Evolutionary conservation across 768 basidiomycete genomes (phyloP), one percentile per base, ranked within the genome.

Genomic region (Coprinellus micaceus): DNA sequence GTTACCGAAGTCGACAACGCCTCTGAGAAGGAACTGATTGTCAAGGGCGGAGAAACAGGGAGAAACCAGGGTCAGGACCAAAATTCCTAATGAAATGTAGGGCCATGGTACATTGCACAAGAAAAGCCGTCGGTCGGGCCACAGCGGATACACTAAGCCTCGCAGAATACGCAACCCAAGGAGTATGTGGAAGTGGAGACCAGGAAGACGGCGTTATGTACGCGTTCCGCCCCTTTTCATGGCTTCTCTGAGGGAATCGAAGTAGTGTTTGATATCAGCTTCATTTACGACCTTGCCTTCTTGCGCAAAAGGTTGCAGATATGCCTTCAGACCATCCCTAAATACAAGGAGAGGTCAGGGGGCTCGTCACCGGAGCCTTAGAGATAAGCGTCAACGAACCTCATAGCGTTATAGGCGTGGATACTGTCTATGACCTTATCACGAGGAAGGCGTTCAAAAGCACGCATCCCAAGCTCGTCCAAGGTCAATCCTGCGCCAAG

Each of bases 371-470:
- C 46, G 19, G 36, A 39, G 30, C 29, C 15, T 13, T 19, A 22
- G 46, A 29, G 29, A 21, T 15, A 39, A 25, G 25, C 24, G 22
- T 58, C 48, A 21, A 69, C 81, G 51, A 60, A 91, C 91, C 88
- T 78, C 89, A 94, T 86, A 55, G 80, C 75, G 61, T 92, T 91
- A 71, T 89, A 93, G 4, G 89, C 91, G 55, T 84, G 82, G 22
- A 93, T 91, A 1, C 91, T 88, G 62, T 94, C 88, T 54, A 94
- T 82, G 4, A 90, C 89, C 53, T 79, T 82, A 48, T 91, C 91
- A 55, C 91, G 84, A 33, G 91, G 91, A 26, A 93, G 66, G 50
- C 81, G 78, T 53, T 79, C 75, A 9, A 94, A 71, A 1, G 91
- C 91, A 48, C 91, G 86, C 75, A 91, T 77, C 11, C 91, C 91